phyloP scores from a whole-genome alignment of 2,329 filamentous ascomycete genomes.

The Cladobotryum mycophilum region DNA sequence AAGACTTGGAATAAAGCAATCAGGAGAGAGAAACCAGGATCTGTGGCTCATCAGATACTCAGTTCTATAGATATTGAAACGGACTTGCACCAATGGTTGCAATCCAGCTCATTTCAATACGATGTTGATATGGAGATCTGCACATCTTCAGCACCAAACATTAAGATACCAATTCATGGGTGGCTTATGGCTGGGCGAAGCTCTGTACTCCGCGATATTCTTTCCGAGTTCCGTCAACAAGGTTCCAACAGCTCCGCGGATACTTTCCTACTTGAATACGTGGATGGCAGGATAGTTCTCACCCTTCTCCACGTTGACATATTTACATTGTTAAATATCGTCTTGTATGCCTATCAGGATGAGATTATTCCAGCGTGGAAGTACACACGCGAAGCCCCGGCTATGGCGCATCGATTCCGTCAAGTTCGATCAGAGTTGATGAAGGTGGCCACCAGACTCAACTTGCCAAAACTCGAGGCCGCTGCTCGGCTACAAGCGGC shows the following conservation, averaged over 20 bases:
- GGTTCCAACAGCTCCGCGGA: slow-evolving; percentile 21
- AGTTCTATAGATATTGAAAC: slow-evolving; percentile 59
- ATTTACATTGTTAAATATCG: slow-evolving; percentile 71
- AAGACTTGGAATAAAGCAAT: slow-evolving; percentile 32
- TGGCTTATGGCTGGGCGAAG: slow-evolving; percentile 76
- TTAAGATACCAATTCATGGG: slow-evolving; percentile 73
- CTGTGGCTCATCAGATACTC: slow-evolving; percentile 47
- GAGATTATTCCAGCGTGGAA: slow-evolving; percentile 81
- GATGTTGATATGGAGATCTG: slow-evolving; percentile 41
- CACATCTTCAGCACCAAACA: slow-evolving; percentile 57
- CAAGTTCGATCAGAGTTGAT: slow-evolving; percentile 81
- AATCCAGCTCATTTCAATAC: slow-evolving; percentile 32
- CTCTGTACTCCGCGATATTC: slow-evolving; percentile 54
- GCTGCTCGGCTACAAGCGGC: slow-evolving; percentile 69
- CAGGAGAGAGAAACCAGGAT: slow-evolving; percentile 40
- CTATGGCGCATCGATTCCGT: slow-evolving; percentile 66
- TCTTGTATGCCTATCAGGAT: slow-evolving; percentile 77
- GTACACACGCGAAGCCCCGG: slow-evolving; percentile 58
- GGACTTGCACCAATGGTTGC: slow-evolving; percentile 50
- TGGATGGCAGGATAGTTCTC: slow-evolving; percentile 48
- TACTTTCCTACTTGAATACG: slow-evolving; percentile 28
- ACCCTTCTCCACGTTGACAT: slow-evolving; percentile 67
- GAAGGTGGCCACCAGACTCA: slow-evolving; percentile 68
- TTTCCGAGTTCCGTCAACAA: slow-evolving; percentile 48
- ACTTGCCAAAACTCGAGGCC: slow-evolving; percentile 65